Evolutionary conservation across 495 filamentous ascomycete genomes (phyloP), one percentile per base, ranked within the genome.

Genomic region (Neurospora tetrasperma): DNA sequence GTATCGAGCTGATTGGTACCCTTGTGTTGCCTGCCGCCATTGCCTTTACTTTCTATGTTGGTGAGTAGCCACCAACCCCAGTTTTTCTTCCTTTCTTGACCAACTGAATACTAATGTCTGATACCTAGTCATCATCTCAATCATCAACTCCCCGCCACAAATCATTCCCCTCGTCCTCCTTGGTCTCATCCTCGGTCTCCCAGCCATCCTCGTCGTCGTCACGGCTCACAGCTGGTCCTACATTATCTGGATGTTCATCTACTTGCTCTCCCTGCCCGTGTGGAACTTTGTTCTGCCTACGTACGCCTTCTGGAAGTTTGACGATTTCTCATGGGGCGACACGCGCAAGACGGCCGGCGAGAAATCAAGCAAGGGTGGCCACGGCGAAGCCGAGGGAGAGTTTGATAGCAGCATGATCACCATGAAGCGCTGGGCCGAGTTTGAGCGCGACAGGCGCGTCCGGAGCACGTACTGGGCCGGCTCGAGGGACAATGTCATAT

Each of bases 281-380:
- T 99, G 96, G 96, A 99, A 99, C 82, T 96, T 98, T 75, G 86
- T 99, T 18, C 90, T 99, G 4, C 96, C 96, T 0, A 88, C 88
- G 18, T 99, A 99, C 78, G 92, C 96, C 7, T 99, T 93, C 85
- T 99, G 96, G 96, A 98, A 99, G 80, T 99, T 99, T 80, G 96
- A 99, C 78, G 96, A 99, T 82, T 99, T 99, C 85, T 96, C 92
- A 78, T 99, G 96, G 96, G 96, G 96, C 74, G 96, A 99, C 76
- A 99, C 96, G 39, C 89, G 96, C 39, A 96, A 98, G 88, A 97
- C 95, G 14, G 94, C 90, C 2, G 94, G 94, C 3, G 96, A 96
- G 78, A 93, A 93, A 84, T 89, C 87, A 11, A 93, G 93, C 84
- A 86, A 86, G 75, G 89, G 89, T 2, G 92, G 92, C 59, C 54